Evolutionary conservation across 495 filamentous ascomycete genomes (phyloP).

Genomic region (Trichocladium antarcticum): DNA sequence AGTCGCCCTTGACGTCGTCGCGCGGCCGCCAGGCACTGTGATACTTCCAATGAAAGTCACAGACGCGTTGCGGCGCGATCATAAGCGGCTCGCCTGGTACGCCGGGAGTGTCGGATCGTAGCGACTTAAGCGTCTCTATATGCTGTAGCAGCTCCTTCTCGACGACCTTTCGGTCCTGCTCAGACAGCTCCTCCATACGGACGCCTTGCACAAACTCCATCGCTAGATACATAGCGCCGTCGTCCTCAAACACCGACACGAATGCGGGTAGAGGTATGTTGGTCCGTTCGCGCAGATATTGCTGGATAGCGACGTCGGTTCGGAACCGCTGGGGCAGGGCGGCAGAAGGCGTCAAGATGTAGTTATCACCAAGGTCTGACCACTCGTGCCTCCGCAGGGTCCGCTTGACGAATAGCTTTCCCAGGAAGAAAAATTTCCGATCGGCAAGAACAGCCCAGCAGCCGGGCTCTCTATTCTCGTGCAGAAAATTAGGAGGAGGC

Average conservation of each 20-base stretch:
- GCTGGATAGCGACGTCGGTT: background rate
- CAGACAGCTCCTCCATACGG: background rate
- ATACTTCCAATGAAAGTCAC: background rate
- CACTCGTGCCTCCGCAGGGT: constrained; percentile 1
- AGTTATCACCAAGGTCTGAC: background rate
- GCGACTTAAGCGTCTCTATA: background rate
- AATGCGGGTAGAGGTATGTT: constrained; percentile 3
- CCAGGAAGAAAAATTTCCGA: background rate
- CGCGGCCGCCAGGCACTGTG: constrained; percentile 3
- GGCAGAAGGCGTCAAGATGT: background rate
- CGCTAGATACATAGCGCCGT: constrained; percentile 3
- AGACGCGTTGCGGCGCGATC: background rate
- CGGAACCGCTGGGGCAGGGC: background rate
- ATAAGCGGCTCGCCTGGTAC: constrained; percentile 4
- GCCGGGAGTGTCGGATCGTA: constrained; percentile 3
- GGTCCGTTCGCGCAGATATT: background rate
- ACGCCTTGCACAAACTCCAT: background rate
- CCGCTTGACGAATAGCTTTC: constrained; percentile 1
- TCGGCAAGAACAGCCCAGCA: background rate
- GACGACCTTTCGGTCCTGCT: background rate
- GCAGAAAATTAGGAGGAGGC: background rate
- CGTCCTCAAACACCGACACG: constrained; percentile 4
- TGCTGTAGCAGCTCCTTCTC: background rate
- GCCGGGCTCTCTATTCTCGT: background rate
- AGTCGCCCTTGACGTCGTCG: constrained; percentile 5